Evolutionary conservation across 129 eudicot species (phyloP).

Genomic region (Lactuca saligna): DNA sequence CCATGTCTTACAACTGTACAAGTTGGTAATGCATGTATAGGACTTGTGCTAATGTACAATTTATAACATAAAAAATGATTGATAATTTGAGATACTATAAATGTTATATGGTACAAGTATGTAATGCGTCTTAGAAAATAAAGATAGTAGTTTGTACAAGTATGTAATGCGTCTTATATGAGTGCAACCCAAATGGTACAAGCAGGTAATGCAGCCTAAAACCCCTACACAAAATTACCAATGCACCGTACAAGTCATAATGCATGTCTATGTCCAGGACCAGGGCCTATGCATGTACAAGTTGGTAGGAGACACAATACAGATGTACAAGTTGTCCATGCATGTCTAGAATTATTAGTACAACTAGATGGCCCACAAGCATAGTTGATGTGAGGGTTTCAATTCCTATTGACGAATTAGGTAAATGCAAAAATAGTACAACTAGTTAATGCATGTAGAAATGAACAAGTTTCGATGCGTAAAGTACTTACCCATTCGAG

Average conservation of each 20-base stretch:
- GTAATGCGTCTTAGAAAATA: slow-evolving; percentile 11
- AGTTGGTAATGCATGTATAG: slow-evolving; percentile 16
- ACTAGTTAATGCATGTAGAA: not conserved
- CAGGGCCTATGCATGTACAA: not conserved
- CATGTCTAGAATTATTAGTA: slow-evolving; percentile 1
- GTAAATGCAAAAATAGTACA: not conserved
- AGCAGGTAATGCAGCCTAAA: not conserved
- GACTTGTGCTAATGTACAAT: slow-evolving; percentile 13
- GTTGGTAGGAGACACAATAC: not conserved
- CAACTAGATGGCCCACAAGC: not conserved
- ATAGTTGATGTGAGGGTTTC: not conserved
- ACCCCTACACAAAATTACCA: too few relatives aligned
- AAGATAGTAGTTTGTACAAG: slow-evolving; percentile 25
- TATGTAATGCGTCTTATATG: not conserved
- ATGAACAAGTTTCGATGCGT: not conserved
- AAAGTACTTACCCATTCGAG: slow-evolving; percentile 80
- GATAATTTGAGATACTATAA: not conserved
- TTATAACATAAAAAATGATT: not conserved
- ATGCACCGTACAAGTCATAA: not conserved
- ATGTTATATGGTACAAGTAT: slow-evolving; percentile 29
- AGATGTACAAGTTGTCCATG: slow-evolving; percentile 29
- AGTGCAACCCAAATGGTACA: slow-evolving; percentile 5
- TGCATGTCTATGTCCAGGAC: too few relatives aligned
- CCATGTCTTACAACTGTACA: slow-evolving; percentile 2
- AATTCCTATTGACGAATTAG: not conserved